phyloP scores from a whole-genome alignment of 1,139 yeast species.

The Citeromyces hawaiiensis region DNA sequence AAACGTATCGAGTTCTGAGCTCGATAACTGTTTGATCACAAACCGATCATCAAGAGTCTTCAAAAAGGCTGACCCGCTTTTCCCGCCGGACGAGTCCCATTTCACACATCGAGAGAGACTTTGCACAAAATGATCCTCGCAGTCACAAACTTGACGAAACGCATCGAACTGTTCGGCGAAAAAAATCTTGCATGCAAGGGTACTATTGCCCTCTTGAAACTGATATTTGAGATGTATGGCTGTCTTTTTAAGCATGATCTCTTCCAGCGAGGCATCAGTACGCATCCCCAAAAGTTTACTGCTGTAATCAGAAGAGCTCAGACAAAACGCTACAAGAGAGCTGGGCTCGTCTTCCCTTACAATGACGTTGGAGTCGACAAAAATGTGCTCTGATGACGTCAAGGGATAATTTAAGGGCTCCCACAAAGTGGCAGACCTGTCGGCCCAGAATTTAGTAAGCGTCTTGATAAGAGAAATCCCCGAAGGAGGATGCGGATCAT shows the following conservation, averaged over 20 bases:
- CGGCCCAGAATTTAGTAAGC: constrained; percentile 92
- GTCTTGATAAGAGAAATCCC: constrained; percentile 70
- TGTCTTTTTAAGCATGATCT: constrained; percentile 63
- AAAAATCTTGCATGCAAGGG: constrained; percentile 82
- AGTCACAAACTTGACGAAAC: constrained; percentile 71
- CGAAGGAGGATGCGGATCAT: constrained; percentile 29
- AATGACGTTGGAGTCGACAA: constrained; percentile 87
- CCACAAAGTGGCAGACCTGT: constrained; percentile 92
- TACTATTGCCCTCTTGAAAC: constrained; percentile 75
- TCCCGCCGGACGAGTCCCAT: constrained; percentile 96
- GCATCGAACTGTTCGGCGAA: constrained; percentile 97
- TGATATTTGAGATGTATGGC: constrained; percentile 89
- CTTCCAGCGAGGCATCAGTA: constrained; percentile 28
- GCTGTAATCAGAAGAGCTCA: constrained; percentile 72
- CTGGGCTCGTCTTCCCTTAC: constrained; percentile 97
- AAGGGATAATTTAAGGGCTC: constrained; percentile 82
- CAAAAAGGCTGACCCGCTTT: constrained; percentile 87
- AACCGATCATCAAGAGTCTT: constrained; percentile 86
- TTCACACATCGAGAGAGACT: constrained; percentile 86
- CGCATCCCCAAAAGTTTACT: constrained; percentile 10
- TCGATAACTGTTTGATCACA: constrained; percentile 80
- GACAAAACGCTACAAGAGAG: constrained; percentile 84
- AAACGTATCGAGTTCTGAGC: constrained; percentile 84
- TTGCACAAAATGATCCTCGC: constrained; percentile 66
- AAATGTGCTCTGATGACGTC: constrained; percentile 71